Evolutionary conservation across 2,329 filamentous ascomycete genomes (phyloP), one percentile per base, ranked within the genome.

Genomic region (Aspergillus aculeatus): DNA sequence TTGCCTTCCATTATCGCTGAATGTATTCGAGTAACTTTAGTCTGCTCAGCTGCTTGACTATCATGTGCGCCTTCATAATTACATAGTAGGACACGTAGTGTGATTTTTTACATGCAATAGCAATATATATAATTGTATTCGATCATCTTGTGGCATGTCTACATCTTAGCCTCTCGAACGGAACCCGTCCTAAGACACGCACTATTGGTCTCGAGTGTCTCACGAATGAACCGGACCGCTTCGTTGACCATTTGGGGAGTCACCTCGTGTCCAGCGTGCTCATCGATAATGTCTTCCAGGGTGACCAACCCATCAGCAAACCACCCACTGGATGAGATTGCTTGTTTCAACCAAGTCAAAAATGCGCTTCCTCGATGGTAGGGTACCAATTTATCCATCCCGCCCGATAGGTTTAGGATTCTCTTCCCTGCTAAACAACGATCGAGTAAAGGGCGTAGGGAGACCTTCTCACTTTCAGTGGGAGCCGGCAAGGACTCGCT

Each of bases 341-440:
- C 73, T 41, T 75, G 74, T 71, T 86, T 86, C 63, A 88, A 74
- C 75, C 82, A 84, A 0, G 75, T 72, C 44, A 88, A 64, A 65
- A 88, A 87, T 0, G 80, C 77, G 66, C 86, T 80, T 14, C 82
- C 81, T 6, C 81, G 81, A 10, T 77, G 76, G 66, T 87, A 86
- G 5, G 85, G 85, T 14, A 89, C 86, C 16, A 89, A 71, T 62
- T 86, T 86, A 67, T 89, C 86, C 1, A 76, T 75, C 1, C 79
- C 82, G 19, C 84, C 84, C 24, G 81, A 79, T 24, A 86, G 61
- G 62, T 80, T 81, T 49, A 86, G 64, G 23, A 86, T 81, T 48
- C 76, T 78, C 71, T 85, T 86, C 0, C 83, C 83, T 3, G 70
- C 73, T n/a, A 82, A 62, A 49, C 68, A 72, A 5, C 67, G 68